phyloP scores from a whole-genome alignment of 73 alveolate species.

The Paraurostyla sp. region DNA sequence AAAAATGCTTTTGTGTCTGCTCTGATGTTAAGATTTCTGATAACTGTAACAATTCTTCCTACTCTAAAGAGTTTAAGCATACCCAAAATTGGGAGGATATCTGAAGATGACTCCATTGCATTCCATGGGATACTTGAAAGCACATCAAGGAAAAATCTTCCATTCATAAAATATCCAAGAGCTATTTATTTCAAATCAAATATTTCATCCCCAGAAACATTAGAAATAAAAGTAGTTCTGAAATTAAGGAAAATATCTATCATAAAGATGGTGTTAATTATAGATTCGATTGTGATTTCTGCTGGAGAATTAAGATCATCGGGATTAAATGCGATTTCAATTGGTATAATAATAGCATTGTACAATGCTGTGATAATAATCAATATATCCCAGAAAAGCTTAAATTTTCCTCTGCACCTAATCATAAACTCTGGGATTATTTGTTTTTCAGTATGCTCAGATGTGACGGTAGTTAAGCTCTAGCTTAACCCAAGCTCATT shows the following conservation, averaged over 20 bases:
- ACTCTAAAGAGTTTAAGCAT: slow-evolving; percentile 75
- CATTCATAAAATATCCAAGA: slow-evolving; percentile 39
- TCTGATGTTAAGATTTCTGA: slow-evolving; percentile 62
- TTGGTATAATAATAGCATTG: slow-evolving; percentile 73
- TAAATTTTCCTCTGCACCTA: slow-evolving; percentile 1
- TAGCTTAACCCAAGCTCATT: no score
- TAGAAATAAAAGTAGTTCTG: slow-evolving; percentile 67
- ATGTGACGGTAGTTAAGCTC: not conserved
- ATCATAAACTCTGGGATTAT: slow-evolving; percentile 23
- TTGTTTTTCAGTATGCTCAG: not conserved
- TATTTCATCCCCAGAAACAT: slow-evolving; percentile 65
- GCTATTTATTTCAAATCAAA: slow-evolving; percentile 56
- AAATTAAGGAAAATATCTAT: slow-evolving; percentile 78
- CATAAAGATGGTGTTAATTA: slow-evolving; percentile 60
- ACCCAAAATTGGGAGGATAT: slow-evolving; percentile 53
- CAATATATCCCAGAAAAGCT: slow-evolving; percentile 71
- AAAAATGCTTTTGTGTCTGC: slow-evolving; percentile 53
- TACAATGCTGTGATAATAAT: slow-evolving; percentile 60
- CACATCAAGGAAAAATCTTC: slow-evolving; percentile 69
- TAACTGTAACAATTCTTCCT: slow-evolving; percentile 57
- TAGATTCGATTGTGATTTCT: slow-evolving; percentile 45
- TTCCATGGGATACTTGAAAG: slow-evolving; percentile 79
- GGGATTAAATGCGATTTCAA: slow-evolving; percentile 72
- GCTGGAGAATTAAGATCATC: not conserved
- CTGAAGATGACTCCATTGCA: not conserved